Percentiles rank a stretch among this genome's conserved stretches.
Evolutionary conservation across 2,329 filamentous ascomycete species (phyloP).

Genomic region (Xylariaceae sp.): DNA sequence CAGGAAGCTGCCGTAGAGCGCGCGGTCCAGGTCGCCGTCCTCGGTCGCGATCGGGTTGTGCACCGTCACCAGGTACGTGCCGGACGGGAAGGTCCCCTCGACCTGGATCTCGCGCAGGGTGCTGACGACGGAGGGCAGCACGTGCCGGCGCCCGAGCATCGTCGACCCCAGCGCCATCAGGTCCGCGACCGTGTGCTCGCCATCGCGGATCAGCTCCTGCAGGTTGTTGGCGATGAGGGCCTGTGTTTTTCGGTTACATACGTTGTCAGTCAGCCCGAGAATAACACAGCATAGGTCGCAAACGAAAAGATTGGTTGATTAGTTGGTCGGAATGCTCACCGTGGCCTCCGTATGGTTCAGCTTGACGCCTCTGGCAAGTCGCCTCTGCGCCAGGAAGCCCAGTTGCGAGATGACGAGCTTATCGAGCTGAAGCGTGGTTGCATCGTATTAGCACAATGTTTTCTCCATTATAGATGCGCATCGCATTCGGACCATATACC

Average conservation of each 20-base stretch:
- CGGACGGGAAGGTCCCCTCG: constrained; percentile 88
- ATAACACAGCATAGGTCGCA: too few species aligned
- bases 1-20: constrained; percentile 88
- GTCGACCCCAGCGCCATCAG: constrained; percentile 90
- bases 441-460: constrained; percentile 2
- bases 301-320: too few species aligned
- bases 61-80: constrained; percentile 93
- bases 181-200: constrained; percentile 85
- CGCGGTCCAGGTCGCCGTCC: constrained; percentile 83
- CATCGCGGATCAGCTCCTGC: constrained; percentile 97
- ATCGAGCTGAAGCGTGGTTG: constrained; percentile 67
- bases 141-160: constrained; percentile 91
- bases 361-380: constrained; percentile 83
- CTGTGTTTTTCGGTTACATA: constrained; percentile 41
- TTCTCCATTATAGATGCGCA: neutral
- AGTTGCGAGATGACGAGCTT: constrained; percentile 93
- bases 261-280: too few species aligned
- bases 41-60: constrained; percentile 86
- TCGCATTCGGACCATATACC: too few species aligned
- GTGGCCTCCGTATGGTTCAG: constrained; percentile 89
- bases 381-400: constrained; percentile 82
- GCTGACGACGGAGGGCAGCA: constrained; percentile 77
- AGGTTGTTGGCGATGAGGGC: constrained; percentile 85
- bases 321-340: too few species aligned
- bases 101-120: constrained; percentile 87